These are phyloP conservation scores for Meyerozyma carpophila DNA, from an alignment of 1,139 yeast species.

Conservation along the genomic window DNA sequence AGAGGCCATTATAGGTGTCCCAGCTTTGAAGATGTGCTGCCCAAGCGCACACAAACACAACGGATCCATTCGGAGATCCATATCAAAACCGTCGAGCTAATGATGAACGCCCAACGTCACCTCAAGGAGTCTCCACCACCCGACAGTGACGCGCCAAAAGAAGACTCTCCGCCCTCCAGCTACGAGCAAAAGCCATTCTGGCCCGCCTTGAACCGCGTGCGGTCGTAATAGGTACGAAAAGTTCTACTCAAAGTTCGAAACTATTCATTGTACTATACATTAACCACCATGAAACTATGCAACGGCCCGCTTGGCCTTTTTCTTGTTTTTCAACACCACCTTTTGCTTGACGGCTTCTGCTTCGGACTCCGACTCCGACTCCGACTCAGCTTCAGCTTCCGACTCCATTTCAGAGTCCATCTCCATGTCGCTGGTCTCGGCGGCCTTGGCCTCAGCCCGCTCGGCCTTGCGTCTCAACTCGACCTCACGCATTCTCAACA, in stretches of 20 bases:
- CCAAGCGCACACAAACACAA: slow-evolving; percentile 3
- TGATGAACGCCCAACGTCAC: slow-evolving; percentile 9
- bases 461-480: slow-evolving; percentile 81
- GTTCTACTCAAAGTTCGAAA: background rate
- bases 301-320: slow-evolving; percentile 12
- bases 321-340: slow-evolving; percentile 29
- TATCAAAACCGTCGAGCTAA: slow-evolving; percentile 7
- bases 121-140: background rate
- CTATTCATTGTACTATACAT: slow-evolving; percentile 1
- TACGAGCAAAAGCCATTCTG: slow-evolving; percentile 10
- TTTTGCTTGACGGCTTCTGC: slow-evolving; percentile 17
- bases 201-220: slow-evolving; percentile 8
- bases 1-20: too few species aligned
- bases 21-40: too few species aligned
- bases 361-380: slow-evolving; percentile 31
- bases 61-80: slow-evolving; percentile 9
- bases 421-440: slow-evolving; percentile 40
- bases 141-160: background rate
- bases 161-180: background rate
- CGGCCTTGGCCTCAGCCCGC: slow-evolving; percentile 57
- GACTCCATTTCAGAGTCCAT: slow-evolving; percentile 28
- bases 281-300: slow-evolving; percentile 1
- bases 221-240: background rate
- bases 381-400: slow-evolving; percentile 26
- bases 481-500: slow-evolving; percentile 87